A percentile compares a stretch with the other conserved stretches of the same genome.
Conservation (phyloP, 495 filamentous ascomycete species). For the Xylaria grammica region DNA sequence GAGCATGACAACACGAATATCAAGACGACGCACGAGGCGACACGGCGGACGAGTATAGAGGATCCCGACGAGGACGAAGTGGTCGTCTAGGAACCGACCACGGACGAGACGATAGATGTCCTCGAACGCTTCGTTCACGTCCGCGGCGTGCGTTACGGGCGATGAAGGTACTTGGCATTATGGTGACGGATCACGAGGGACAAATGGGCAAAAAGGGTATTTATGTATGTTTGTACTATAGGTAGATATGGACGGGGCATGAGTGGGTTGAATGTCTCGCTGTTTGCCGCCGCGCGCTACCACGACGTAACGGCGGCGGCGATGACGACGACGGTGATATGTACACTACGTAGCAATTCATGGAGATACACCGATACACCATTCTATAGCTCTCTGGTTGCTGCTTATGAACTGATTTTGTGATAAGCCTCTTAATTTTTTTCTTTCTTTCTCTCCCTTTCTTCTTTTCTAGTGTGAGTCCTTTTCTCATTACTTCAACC, state of each 20-base stretch:
- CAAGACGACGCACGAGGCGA: constrained; percentile 56
- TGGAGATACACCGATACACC: too few species aligned
- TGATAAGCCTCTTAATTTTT: too few species aligned
- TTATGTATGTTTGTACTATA: background rate
- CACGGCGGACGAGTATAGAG: constrained; percentile 59
- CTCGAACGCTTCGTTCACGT: constrained; percentile 14
- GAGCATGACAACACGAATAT: constrained; percentile 41
- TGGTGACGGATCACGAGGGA: background rate
- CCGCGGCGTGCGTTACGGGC: background rate
- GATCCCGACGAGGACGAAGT: constrained; percentile 62
- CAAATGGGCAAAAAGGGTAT: too few species aligned
- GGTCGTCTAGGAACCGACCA: constrained; percentile 36
- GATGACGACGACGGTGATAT: background rate
- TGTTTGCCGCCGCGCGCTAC: too few species aligned
- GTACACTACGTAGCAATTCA: too few species aligned
- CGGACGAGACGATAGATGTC: background rate
- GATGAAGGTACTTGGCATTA: background rate
- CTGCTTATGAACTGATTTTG: too few species aligned
- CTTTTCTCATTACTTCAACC: too few species aligned
- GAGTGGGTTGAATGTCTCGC: background rate
- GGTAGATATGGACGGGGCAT: background rate
- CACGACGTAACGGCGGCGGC: too few species aligned
- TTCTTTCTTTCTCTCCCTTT: too few species aligned
- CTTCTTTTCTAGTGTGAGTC: too few species aligned
- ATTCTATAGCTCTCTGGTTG: too few species aligned